phyloP scores from a whole-genome alignment of 106 monocot species.

The Dioscorea zingiberensis region DNA sequence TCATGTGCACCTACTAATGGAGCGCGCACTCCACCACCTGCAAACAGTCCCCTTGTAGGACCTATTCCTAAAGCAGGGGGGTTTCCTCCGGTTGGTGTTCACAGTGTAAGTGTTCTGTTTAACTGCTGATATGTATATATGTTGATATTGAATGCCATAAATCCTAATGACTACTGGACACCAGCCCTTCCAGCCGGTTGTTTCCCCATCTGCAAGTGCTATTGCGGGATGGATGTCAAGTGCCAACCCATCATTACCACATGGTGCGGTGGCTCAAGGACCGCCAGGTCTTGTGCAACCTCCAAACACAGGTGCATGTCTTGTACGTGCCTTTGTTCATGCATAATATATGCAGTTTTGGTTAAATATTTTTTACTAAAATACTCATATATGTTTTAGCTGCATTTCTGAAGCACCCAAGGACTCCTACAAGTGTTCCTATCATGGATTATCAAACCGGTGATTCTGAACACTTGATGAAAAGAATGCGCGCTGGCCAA shows the following conservation, averaged over 20 bases:
- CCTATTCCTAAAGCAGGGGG: conserved; percentile 71
- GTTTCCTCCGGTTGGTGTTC: conserved; percentile 76
- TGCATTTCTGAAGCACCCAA: conserved; percentile 89
- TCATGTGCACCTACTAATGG: conserved; percentile 82
- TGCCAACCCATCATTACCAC: conserved; percentile 72
- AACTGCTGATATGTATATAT: no score
- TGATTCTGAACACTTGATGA: conserved; percentile 90
- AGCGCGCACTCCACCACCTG: conserved; percentile 59
- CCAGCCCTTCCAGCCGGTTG: conserved; percentile 97
- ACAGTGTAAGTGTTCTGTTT: conserved; percentile 47
- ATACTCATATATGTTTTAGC: conserved; percentile 18
- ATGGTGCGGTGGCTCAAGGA: conserved; percentile 78
- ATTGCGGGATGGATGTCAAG: conserved; percentile 96
- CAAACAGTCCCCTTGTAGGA: conserved; percentile 71
- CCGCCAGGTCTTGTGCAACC: conserved; percentile 77
- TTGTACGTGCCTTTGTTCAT: neutral
- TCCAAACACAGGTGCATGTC: conserved; percentile 61
- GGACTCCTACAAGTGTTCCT: conserved; percentile 67
- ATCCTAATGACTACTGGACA: neutral
- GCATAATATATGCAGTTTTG: neutral
- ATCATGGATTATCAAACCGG: conserved; percentile 90
- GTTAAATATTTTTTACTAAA: neutral
- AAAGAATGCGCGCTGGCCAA: conserved; percentile 91
- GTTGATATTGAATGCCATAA: no score
- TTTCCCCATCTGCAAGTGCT: conserved; percentile 77